Conservation (phyloP, 129 eudicot genomes). For the Pseudognaphalium luteoalbum region DNA sequence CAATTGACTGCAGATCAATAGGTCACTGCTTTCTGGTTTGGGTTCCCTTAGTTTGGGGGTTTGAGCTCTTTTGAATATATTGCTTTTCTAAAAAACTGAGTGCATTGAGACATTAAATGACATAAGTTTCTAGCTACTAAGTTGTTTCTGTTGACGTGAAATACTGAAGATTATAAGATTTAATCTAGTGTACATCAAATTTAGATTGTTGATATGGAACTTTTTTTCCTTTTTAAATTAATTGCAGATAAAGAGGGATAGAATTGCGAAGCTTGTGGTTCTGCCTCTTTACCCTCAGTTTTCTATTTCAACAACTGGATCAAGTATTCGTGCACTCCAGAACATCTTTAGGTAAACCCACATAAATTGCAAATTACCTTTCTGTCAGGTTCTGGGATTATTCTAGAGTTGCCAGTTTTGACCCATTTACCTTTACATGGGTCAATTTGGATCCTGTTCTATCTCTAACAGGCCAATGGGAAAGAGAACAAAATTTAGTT, state of each 20-base stretch:
- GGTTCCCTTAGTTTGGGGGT: no score
- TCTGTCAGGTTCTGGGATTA: background rate
- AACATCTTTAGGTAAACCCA: constrained; percentile 58
- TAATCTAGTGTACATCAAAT: background rate
- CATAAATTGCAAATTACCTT: background rate
- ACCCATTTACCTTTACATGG: background rate
- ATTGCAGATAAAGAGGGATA: constrained; percentile 71
- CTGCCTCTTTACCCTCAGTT: constrained; percentile 86
- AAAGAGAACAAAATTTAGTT: background rate
- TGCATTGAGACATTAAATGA: background rate
- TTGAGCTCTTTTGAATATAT: no score
- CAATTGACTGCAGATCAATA: constrained; percentile 99
- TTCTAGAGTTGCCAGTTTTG: background rate
- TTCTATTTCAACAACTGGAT: constrained; percentile 92
- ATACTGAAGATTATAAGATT: background rate
- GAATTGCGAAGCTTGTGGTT: constrained; percentile 73
- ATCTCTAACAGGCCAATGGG: background rate
- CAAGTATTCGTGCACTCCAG: constrained; percentile 72
- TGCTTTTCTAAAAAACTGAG: no score
- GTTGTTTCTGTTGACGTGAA: background rate
- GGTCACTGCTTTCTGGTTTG: constrained; percentile 78
- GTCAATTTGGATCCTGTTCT: background rate
- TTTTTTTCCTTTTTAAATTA: background rate
- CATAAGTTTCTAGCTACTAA: background rate
- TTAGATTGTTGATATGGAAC: background rate